Percentiles rank a stretch among this genome's conserved stretches.
These are phyloP conservation scores for Roridomyces roridus DNA, from an alignment of 768 basidiomycete genomes.

Conservation along the genomic window DNA sequence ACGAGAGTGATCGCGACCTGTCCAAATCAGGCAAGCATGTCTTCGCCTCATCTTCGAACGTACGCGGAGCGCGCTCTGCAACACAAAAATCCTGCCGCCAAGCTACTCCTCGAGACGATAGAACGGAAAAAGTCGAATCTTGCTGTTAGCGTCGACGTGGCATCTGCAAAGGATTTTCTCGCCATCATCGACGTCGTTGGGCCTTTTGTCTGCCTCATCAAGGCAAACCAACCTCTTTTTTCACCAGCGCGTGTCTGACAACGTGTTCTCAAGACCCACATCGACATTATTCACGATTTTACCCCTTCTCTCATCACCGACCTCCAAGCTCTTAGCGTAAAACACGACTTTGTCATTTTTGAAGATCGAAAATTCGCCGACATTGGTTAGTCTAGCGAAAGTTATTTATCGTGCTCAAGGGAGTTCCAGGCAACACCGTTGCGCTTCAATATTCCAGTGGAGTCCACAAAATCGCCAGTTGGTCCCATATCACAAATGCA, in stretches of 20 bases:
- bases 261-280: slow-evolving; percentile 76
- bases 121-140: slow-evolving; percentile 90
- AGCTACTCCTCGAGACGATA: slow-evolving; percentile 78
- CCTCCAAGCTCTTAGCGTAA: slow-evolving; percentile 71
- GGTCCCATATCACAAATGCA: slow-evolving; percentile 98
- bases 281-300: slow-evolving; percentile 96
- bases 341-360: slow-evolving; percentile 95
- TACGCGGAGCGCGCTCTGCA: slow-evolving; percentile 67
- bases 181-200: slow-evolving; percentile 89
- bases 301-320: slow-evolving; percentile 70
- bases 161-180: slow-evolving; percentile 77
- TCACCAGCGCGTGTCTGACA: slow-evolving; percentile 25
- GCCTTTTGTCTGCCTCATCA: slow-evolving; percentile 90
- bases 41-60: slow-evolving; percentile 47
- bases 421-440: slow-evolving; percentile 88
- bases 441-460: slow-evolving; percentile 93
- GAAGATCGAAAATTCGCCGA: slow-evolving; percentile 99
- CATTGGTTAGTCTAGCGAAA: slow-evolving; percentile 68
- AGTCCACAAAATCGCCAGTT: slow-evolving; percentile 90
- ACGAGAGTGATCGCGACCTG: neutral
- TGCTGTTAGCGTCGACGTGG: slow-evolving; percentile 95
- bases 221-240: slow-evolving; percentile 60
- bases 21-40: slow-evolving; percentile 33
- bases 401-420: slow-evolving; percentile 14
- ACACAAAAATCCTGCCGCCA: slow-evolving; percentile 79